A percentile compares a stretch with the other conserved stretches of the same genome.
These are phyloP conservation scores for Aspergillus cejpii DNA, from an alignment of 2,329 filamentous ascomycete species.

Conservation along the genomic window DNA sequence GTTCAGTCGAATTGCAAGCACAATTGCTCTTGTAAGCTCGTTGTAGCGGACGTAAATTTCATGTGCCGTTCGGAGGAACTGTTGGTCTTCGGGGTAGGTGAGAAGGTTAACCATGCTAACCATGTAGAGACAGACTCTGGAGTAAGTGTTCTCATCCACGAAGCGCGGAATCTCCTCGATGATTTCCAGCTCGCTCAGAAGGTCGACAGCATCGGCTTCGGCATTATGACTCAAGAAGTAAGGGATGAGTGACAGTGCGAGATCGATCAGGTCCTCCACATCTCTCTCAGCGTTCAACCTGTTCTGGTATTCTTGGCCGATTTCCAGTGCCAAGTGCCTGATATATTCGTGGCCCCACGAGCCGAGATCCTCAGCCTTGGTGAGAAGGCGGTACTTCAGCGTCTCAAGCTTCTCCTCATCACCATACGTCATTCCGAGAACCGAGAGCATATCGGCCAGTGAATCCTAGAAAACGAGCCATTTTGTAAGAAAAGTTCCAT, in stretches of 20 bases:
- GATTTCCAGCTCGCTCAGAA: conserved; percentile 95
- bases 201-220: conserved; percentile 93
- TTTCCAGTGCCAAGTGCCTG: conserved; percentile 87
- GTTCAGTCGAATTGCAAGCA: conserved; percentile 88
- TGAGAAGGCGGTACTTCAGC: conserved; percentile 86
- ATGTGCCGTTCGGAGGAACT: conserved; percentile 88
- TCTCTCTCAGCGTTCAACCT: conserved; percentile 78
- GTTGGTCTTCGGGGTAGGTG: conserved; percentile 94
- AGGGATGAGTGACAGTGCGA: conserved; percentile 78
- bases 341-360: conserved; percentile 99
- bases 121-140: conserved; percentile 93
- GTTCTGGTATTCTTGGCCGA: conserved; percentile 88
- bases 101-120: conserved; percentile 97
- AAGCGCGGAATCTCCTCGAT: conserved; percentile 86
- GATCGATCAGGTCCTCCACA: conserved; percentile 74
- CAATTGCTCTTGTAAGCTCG: conserved; percentile 86
- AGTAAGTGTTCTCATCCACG: conserved; percentile 88
- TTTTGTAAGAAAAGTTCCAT: conserved; percentile 10
- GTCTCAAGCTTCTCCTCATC: conserved; percentile 95
- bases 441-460: conserved; percentile 89
- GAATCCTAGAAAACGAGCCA: conserved; percentile 47
- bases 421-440: conserved; percentile 97
- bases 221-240: conserved; percentile 96
- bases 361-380: conserved; percentile 83
- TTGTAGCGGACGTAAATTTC: conserved; percentile 90